Percentiles rank a stretch among this genome's conserved stretches.
These are phyloP conservation scores for Saccharomycopsis amapae DNA, from an alignment of 805 yeast genomes.

Conservation along the genomic window DNA sequence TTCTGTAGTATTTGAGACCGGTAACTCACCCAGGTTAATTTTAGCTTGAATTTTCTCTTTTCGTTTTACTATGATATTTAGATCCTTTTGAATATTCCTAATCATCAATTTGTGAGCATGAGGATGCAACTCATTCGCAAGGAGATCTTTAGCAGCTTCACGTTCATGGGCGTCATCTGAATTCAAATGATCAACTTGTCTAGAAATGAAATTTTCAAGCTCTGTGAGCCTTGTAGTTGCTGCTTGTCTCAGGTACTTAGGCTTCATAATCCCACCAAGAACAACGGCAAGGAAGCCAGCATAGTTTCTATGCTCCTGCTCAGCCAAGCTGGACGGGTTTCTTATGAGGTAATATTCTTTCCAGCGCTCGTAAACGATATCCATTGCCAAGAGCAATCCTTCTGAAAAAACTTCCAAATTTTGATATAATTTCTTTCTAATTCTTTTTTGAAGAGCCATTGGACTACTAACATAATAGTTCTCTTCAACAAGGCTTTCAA, in stretches of 20 bases:
- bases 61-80: slow-evolving; percentile 32
- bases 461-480: slow-evolving; percentile 58
- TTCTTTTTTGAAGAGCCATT: slow-evolving; percentile 54
- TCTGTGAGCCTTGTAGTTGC: not conserved
- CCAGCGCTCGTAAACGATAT: slow-evolving; percentile 32
- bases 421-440: slow-evolving; percentile 36
- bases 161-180: slow-evolving; percentile 44
- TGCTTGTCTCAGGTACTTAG: not conserved
- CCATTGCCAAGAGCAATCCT: slow-evolving; percentile 29
- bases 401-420: slow-evolving; percentile 25
- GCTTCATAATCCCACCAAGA: slow-evolving; percentile 40
- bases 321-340: not conserved
- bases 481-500: slow-evolving; percentile 43
- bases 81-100: slow-evolving; percentile 24
- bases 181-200: slow-evolving; percentile 41
- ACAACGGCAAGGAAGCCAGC: slow-evolving; percentile 69
- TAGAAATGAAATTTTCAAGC: slow-evolving; percentile 30
- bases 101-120: slow-evolving; percentile 12
- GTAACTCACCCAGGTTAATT: not conserved
- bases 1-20: not conserved
- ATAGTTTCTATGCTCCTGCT: slow-evolving; percentile 37
- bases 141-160: slow-evolving; percentile 65
- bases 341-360: slow-evolving; percentile 13
- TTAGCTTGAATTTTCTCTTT: slow-evolving; percentile 1
- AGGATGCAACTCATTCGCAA: slow-evolving; percentile 60